Evolutionary conservation across 139 green algal genomes (phyloP).

Genomic region (Astrephomene gubernaculifera): DNA sequence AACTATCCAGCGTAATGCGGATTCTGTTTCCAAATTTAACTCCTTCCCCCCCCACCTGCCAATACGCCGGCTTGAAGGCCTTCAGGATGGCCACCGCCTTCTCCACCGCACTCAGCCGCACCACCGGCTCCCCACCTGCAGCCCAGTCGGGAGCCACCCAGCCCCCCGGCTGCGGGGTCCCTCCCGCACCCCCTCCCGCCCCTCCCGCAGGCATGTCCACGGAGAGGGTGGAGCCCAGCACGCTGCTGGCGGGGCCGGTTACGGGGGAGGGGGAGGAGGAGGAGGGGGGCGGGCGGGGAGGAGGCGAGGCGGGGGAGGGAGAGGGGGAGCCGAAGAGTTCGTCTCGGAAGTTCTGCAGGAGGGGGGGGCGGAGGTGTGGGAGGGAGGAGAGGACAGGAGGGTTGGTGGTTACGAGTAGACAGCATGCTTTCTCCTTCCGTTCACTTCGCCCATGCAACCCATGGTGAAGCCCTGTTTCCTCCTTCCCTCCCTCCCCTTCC

Average conservation of each 20-base stretch:
- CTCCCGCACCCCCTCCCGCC: no score
- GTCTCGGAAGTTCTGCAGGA: slow-evolving; percentile 46
- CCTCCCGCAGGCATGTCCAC: background rate
- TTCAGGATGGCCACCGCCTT: slow-evolving; percentile 65
- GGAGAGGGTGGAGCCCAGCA: background rate
- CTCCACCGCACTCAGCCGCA: slow-evolving; percentile 43
- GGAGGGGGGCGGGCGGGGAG: background rate
- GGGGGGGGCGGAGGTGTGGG: background rate
- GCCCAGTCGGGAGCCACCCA: background rate
- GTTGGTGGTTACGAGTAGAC: no score
- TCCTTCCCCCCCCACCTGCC: slow-evolving; percentile 49
- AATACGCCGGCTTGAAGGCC: slow-evolving; percentile 83
- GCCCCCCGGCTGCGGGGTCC: background rate
- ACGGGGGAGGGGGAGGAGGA: background rate
- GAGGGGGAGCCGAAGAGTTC: slow-evolving; percentile 39
- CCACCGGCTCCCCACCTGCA: background rate
- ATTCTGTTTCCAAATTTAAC: no score
- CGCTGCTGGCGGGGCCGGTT: background rate
- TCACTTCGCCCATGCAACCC: no score
- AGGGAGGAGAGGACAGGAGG: background rate
- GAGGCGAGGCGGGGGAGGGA: background rate
- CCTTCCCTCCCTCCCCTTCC: background rate
- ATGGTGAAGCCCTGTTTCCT: no score
- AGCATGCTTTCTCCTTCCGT: no score
- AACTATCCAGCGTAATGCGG: no score